A percentile compares a stretch with the other conserved stretches of the same genome.
Evolutionary conservation across 805 yeast species (phyloP).

Genomic region (Wickerhamomyces strasburgensis): DNA sequence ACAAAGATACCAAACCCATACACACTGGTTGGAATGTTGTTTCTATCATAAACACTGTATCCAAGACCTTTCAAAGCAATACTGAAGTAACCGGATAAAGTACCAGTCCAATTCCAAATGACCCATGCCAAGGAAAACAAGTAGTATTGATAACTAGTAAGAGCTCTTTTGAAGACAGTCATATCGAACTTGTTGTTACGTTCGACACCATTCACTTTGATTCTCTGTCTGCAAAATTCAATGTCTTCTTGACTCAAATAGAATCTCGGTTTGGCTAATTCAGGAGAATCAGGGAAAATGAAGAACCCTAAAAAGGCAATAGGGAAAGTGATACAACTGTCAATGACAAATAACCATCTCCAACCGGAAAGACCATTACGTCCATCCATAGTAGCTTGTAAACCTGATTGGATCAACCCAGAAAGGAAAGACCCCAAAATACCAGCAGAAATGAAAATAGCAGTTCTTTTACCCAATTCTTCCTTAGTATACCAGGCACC

Average conservation of each 20-base stretch:
- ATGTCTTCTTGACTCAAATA: conserved; percentile 16
- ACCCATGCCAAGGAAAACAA: conserved; percentile 16
- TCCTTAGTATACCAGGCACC: conserved; percentile 13
- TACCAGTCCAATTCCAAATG: conserved; percentile 13
- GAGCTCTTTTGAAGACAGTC: conserved; percentile 15
- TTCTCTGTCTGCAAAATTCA: conserved; percentile 9
- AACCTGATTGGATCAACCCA: conserved; percentile 42
- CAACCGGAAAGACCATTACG: conserved; percentile 30
- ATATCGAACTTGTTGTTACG: conserved; percentile 12
- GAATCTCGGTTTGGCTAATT: conserved; percentile 12
- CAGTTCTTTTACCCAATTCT: conserved; percentile 14
- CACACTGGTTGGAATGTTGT: conserved; percentile 19
- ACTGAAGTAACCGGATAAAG: conserved; percentile 10
- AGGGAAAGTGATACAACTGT: conserved; percentile 41
- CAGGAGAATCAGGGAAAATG: conserved; percentile 38
- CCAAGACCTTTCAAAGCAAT: conserved; percentile 19
- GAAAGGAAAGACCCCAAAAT: conserved; percentile 12
- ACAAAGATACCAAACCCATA: conserved; percentile 18
- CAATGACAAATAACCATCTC: conserved; percentile 39
- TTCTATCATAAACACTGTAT: conserved; percentile 21
- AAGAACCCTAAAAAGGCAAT: conserved; percentile 46
- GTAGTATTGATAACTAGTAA: conserved; percentile 18
- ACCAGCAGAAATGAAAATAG: conserved; percentile 14
- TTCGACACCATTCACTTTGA: conserved; percentile 15
- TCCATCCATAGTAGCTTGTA: conserved; percentile 33